phyloP scores from a whole-genome alignment of 805 yeast species.

The Saccharomycopsis amapae region DNA sequence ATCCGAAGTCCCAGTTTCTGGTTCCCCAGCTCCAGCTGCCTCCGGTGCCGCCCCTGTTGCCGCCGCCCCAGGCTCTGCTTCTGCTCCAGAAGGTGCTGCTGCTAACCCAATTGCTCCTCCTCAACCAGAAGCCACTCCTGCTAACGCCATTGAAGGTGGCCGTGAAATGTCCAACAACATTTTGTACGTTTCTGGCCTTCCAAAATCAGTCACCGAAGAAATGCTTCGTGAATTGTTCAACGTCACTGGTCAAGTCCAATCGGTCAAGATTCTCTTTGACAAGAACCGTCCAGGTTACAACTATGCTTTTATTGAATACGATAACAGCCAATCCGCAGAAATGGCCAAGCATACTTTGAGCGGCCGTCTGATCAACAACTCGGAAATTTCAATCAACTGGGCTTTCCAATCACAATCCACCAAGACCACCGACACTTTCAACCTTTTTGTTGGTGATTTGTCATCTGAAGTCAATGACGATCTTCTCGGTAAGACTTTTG shows the following conservation, averaged over 20 bases:
- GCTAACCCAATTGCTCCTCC: neutral
- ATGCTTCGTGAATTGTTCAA: conserved; percentile 54
- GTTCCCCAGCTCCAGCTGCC: neutral
- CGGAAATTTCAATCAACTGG: conserved; percentile 63
- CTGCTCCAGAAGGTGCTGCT: no score
- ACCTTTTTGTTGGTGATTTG: conserved; percentile 81
- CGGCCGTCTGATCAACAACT: conserved; percentile 48
- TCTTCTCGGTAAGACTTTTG: conserved; percentile 49
- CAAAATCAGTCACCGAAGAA: conserved; percentile 58
- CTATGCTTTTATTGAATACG: conserved; percentile 80
- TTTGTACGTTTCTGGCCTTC: conserved; percentile 71
- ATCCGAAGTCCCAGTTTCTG: neutral
- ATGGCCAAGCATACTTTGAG: conserved; percentile 54
- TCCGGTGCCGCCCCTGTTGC: no score
- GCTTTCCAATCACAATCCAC: conserved; percentile 79
- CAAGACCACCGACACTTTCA: conserved; percentile 49
- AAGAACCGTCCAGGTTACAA: conserved; percentile 67
- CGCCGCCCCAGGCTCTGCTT: no score
- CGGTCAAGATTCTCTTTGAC: conserved; percentile 67
- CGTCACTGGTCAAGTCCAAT: conserved; percentile 51
- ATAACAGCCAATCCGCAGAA: conserved; percentile 48
- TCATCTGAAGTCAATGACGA: conserved; percentile 80
- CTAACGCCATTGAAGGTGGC: conserved; percentile 75
- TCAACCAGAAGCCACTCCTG: conserved; percentile 37
- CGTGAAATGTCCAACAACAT: conserved; percentile 69